A percentile compares a stretch with the other conserved stretches of the same genome.
Evolutionary conservation across 805 yeast genomes (phyloP).

Genomic region (Starmerella stellata): DNA sequence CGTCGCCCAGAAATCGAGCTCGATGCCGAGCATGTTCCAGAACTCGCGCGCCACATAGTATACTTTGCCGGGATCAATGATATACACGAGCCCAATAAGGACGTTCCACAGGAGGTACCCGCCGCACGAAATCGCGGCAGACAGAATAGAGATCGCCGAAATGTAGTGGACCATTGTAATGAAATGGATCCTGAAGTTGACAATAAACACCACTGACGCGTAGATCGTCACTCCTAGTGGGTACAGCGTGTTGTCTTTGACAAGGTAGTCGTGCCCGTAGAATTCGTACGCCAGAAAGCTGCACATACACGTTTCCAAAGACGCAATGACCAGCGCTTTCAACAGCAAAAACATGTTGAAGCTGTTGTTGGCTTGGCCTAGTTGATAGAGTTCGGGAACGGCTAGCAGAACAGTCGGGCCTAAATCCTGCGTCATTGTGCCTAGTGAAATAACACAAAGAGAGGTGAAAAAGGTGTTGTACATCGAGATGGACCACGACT

Average conservation of each 20-base stretch:
- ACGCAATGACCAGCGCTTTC: conserved; percentile 62
- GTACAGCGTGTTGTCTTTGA: conserved; percentile 56
- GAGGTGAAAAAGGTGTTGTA: conserved; percentile 91
- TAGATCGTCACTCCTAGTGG: conserved; percentile 66
- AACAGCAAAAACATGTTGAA: conserved; percentile 56
- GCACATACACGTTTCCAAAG: conserved; percentile 50
- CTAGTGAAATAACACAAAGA: conserved; percentile 73
- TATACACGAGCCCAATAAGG: conserved; percentile 52
- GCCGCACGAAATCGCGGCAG: conserved; percentile 50
- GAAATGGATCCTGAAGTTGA: conserved; percentile 62
- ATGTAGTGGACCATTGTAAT: conserved; percentile 53
- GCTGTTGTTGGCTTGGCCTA: conserved; percentile 55
- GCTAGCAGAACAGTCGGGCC: conserved; percentile 75
- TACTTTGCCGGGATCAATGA: conserved; percentile 34
- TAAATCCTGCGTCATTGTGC: conserved; percentile 88
- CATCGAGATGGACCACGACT: conserved; percentile 93
- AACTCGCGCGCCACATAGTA: conserved; percentile 60
- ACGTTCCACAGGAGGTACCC: conserved; percentile 83
- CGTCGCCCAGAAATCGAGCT: conserved; percentile 75
- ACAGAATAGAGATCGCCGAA: conserved; percentile 47
- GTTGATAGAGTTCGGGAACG: conserved; percentile 71
- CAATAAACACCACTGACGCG: conserved; percentile 51
- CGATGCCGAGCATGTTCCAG: conserved; percentile 53
- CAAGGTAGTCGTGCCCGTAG: conserved; percentile 49
- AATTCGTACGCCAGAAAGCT: conserved; percentile 47